A percentile compares a stretch with the other conserved stretches of the same genome.
Conservation (phyloP, 805 yeast species). For the Nakazawaea populi region DNA sequence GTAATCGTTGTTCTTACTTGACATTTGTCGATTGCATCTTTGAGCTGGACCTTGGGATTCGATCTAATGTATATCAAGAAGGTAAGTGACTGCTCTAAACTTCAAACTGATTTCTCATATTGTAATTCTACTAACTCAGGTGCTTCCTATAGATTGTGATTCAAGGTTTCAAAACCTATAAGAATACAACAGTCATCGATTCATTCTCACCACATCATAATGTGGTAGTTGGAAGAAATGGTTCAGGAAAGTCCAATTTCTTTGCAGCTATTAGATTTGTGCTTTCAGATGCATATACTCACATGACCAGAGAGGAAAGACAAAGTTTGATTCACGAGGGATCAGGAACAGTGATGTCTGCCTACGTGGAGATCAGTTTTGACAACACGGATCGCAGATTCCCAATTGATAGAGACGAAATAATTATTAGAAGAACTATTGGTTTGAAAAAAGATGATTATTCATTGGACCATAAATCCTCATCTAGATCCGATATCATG, state of each 20-base stretch:
- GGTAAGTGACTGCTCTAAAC: slow-evolving; percentile 15
- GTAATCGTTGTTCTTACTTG: not conserved
- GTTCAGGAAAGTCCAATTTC: slow-evolving; percentile 95
- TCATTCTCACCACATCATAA: slow-evolving; percentile 76
- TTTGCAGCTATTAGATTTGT: slow-evolving; percentile 94
- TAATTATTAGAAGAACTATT: slow-evolving; percentile 78
- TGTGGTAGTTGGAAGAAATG: slow-evolving; percentile 87
- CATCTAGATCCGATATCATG: slow-evolving; percentile 76
- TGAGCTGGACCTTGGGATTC: not conserved
- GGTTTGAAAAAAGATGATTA: slow-evolving; percentile 93
- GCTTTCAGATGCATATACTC: slow-evolving; percentile 81
- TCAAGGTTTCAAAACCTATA: slow-evolving; percentile 92
- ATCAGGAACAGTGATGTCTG: slow-evolving; percentile 83
- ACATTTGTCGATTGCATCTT: not conserved
- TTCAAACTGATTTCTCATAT: too few species aligned
- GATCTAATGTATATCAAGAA: slow-evolving; percentile 19
- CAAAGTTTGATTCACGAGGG: slow-evolving; percentile 88
- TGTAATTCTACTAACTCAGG: not conserved
- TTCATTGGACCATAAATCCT: slow-evolving; percentile 72
- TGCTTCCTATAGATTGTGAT: slow-evolving; percentile 45
- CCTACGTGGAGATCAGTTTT: slow-evolving; percentile 85
- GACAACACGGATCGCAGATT: slow-evolving; percentile 76
- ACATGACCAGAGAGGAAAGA: slow-evolving; percentile 79
- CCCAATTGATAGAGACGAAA: slow-evolving; percentile 62
- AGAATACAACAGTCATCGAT: slow-evolving; percentile 73